A percentile compares a stretch with the other conserved stretches of the same genome.
Conservation (phyloP, 2,329 filamentous ascomycete genomes). For the Cephalotrichum gorgonifer region DNA sequence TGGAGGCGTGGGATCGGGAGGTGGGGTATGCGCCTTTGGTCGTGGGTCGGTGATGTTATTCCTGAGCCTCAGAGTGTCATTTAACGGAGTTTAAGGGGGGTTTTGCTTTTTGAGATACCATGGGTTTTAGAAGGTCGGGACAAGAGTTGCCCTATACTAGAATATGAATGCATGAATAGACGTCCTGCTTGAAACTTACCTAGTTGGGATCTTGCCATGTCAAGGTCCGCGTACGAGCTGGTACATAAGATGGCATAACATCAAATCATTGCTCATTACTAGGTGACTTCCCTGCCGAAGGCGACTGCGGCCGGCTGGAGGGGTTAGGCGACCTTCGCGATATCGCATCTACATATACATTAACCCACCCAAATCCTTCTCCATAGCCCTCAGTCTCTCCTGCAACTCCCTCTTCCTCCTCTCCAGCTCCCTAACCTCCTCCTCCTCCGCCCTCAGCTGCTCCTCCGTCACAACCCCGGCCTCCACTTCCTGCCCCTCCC, state of each 20-base stretch:
- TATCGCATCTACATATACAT: constrained; percentile 46
- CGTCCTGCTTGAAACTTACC: not conserved
- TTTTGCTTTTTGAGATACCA: not conserved
- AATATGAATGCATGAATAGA: not conserved
- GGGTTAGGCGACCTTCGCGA: no score
- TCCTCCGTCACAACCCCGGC: constrained; percentile 52
- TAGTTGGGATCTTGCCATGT: not conserved
- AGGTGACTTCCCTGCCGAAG: constrained; percentile 14
- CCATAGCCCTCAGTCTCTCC: constrained; percentile 39
- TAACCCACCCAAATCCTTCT: constrained; percentile 44
- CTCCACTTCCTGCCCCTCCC: constrained; percentile 27
- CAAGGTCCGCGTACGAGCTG: not conserved
- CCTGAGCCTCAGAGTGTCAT: no score
- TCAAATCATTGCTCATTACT: not conserved
- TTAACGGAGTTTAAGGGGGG: not conserved
- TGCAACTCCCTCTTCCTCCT: constrained; percentile 46
- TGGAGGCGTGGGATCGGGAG: constrained; percentile 70
- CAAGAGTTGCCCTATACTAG: not conserved
- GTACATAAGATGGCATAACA: not conserved
- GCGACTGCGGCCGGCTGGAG: no score
- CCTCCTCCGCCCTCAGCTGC: constrained; percentile 58
- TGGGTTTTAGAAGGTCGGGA: not conserved
- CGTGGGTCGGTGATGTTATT: not conserved
- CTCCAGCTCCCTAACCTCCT: constrained; percentile 49
- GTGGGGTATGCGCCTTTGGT: constrained; percentile 53